A percentile compares a stretch with the other conserved stretches of the same genome.
phyloP scores from a whole-genome alignment of 441 rosid species.

The Manihot esculenta region DNA sequence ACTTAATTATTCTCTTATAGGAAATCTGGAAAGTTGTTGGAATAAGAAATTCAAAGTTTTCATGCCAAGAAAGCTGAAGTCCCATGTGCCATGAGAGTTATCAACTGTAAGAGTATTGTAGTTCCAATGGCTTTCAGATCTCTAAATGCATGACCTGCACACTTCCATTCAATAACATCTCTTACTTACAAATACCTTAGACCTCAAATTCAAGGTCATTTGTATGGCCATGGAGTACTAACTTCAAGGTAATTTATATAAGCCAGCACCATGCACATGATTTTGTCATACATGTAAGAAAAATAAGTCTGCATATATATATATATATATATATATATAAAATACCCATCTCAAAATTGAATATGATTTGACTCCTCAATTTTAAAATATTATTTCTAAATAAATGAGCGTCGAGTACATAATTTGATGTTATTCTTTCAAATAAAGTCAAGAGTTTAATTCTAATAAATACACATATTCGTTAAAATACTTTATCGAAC shows the following conservation, averaged over 20 bases:
- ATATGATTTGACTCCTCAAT: neutral
- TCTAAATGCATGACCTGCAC: neutral
- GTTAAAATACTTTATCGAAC: too few relatives aligned
- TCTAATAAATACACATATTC: too few relatives aligned
- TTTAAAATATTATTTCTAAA: too few relatives aligned
- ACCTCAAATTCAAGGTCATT: neutral
- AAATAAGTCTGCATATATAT: neutral
- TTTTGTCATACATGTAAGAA: neutral
- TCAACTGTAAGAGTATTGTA: neutral
- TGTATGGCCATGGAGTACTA: neutral
- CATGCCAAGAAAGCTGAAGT: slow-evolving; percentile 9
- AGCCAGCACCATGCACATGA: neutral
- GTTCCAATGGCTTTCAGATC: slow-evolving; percentile 13
- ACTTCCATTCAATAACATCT: neutral
- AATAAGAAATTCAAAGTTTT: neutral
- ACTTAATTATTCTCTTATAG: neutral
- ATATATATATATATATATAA: too few relatives aligned
- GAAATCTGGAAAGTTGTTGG: slow-evolving; percentile 1
- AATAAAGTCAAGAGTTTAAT: too few relatives aligned
- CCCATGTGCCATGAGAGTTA: slow-evolving; percentile 18
- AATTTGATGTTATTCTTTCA: too few relatives aligned
- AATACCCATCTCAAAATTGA: neutral
- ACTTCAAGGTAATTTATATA: neutral
- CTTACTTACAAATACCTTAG: neutral
- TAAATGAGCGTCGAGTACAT: too few relatives aligned